Conservation (phyloP, 495 filamentous ascomycete species). For the Chaetomidium leptoderma region DNA sequence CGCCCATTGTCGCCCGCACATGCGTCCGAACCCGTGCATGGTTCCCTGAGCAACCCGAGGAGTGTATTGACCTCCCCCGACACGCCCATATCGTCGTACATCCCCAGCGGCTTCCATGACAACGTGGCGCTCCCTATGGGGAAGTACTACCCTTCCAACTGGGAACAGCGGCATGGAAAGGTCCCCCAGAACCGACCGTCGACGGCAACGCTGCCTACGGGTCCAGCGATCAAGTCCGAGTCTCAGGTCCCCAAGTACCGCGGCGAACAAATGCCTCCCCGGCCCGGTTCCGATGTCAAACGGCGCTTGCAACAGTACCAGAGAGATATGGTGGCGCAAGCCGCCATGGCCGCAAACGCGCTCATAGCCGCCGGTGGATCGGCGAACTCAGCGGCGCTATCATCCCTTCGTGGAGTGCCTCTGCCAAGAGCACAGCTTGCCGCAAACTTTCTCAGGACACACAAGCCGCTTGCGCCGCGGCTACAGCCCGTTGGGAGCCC, state of each 20-base stretch:
- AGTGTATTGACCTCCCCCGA: slow-evolving; percentile 20
- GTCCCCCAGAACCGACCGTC: slow-evolving; percentile 15
- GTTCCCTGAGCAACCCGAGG: slow-evolving; percentile 2
- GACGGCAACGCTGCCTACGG: slow-evolving; percentile 15
- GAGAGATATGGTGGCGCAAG: slow-evolving; percentile 55
- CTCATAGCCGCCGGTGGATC: slow-evolving; percentile 30
- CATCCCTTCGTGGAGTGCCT: not conserved
- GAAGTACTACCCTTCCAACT: slow-evolving; percentile 55
- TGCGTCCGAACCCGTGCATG: slow-evolving; percentile 17
- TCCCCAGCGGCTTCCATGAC: slow-evolving; percentile 37
- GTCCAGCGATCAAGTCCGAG: slow-evolving; percentile 28
- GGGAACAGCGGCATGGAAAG: slow-evolving; percentile 36
- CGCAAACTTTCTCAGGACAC: slow-evolving; percentile 26
- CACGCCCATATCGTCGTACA: slow-evolving; percentile 42
- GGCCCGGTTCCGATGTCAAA: slow-evolving; percentile 44
- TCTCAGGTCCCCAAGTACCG: slow-evolving; percentile 29
- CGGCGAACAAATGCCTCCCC: slow-evolving; percentile 23
- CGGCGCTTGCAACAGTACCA: slow-evolving; percentile 55
- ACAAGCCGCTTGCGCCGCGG: slow-evolving; percentile 57
- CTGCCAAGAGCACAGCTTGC: slow-evolving; percentile 11
- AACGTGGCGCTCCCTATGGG: slow-evolving; percentile 42
- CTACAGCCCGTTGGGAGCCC: slow-evolving; percentile 68
- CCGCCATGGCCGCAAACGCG: slow-evolving; percentile 42
- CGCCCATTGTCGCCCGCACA: not conserved
- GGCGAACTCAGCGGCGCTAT: slow-evolving; percentile 4